Evolutionary conservation across 352 stramenopile species (phyloP).

Genomic region (Phytopythium mirpurense): DNA sequence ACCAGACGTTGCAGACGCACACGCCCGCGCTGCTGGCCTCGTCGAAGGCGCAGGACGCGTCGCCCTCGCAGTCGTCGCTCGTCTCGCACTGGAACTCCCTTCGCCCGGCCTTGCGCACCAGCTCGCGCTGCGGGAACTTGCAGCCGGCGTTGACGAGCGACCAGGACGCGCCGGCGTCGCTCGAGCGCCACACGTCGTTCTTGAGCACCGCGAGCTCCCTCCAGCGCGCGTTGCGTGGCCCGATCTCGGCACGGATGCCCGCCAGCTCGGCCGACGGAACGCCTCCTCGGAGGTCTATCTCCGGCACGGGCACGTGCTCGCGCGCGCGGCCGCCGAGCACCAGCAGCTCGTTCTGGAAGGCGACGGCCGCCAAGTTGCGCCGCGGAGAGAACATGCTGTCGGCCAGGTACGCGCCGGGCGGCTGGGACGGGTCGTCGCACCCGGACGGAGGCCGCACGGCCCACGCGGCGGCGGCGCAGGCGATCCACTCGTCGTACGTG

Average conservation of each 20-base stretch:
- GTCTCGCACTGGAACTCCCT: slow-evolving; percentile 49
- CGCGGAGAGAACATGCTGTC: slow-evolving; percentile 78
- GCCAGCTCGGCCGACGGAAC: slow-evolving; percentile 15
- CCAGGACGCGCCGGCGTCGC: slow-evolving; percentile 62
- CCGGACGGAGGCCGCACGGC: slow-evolving; percentile 32
- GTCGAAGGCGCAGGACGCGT: slow-evolving; percentile 52
- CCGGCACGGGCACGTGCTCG: slow-evolving; percentile 51
- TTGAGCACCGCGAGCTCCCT: slow-evolving; percentile 67
- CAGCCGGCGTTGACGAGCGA: slow-evolving; percentile 67
- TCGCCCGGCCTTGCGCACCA: slow-evolving; percentile 46
- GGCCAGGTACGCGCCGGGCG: slow-evolving; percentile 57
- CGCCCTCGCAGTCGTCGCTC: slow-evolving; percentile 61
- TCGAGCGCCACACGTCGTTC: slow-evolving; percentile 79
- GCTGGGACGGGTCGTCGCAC: slow-evolving; percentile 52
- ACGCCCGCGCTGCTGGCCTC: slow-evolving; percentile 31
- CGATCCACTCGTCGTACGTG: slow-evolving; percentile 60
- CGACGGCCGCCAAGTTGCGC: slow-evolving; percentile 55
- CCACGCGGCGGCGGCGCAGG: slow-evolving; percentile 52
- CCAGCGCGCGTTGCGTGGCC: slow-evolving; percentile 39
- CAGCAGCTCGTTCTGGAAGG: slow-evolving; percentile 55
- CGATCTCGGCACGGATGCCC: slow-evolving; percentile 3
- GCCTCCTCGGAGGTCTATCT: slow-evolving; percentile 43
- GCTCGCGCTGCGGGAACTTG: slow-evolving; percentile 37
- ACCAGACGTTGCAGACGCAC: slow-evolving; percentile 78
- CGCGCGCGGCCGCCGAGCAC: slow-evolving; percentile 58